phyloP scores from a whole-genome alignment of 1,139 yeast genomes.

The Pichia sp. region DNA sequence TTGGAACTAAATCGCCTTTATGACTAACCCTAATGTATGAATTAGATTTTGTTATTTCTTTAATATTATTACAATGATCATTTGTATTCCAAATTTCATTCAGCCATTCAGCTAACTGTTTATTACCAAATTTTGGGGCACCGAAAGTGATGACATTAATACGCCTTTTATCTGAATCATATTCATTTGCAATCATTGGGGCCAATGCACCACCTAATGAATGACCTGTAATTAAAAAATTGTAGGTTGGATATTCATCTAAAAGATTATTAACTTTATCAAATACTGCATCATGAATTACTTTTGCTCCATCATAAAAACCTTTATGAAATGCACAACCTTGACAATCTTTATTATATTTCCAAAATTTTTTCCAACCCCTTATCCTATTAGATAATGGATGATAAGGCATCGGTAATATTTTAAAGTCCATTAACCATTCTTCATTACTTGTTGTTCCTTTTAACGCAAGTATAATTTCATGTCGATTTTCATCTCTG shows the following conservation, averaged over 20 bases:
- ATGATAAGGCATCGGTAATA: slow-evolving; percentile 35
- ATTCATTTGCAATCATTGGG: slow-evolving; percentile 52
- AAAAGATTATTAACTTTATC: slow-evolving; percentile 35
- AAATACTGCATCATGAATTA: slow-evolving; percentile 37
- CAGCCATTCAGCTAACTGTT: slow-evolving; percentile 42
- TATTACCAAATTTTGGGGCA: slow-evolving; percentile 57
- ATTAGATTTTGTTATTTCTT: slow-evolving; percentile 8
- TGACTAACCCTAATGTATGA: slow-evolving; percentile 51
- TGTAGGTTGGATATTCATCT: slow-evolving; percentile 39
- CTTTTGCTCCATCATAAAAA: slow-evolving; percentile 29
- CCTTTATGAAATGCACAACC: slow-evolving; percentile 59
- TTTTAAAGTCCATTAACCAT: slow-evolving; percentile 48
- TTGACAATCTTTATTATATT: slow-evolving; percentile 30
- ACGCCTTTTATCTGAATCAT: slow-evolving; percentile 42
- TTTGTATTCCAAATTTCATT: slow-evolving; percentile 43
- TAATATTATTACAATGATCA: neutral
- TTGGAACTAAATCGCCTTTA: slow-evolving; percentile 50
- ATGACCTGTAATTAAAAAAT: slow-evolving; percentile 56
- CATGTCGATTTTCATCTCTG: slow-evolving; percentile 33
- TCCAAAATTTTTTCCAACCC: slow-evolving; percentile 20
- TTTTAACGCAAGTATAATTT: slow-evolving; percentile 43
- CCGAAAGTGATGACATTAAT: slow-evolving; percentile 56
- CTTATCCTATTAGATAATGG: slow-evolving; percentile 29
- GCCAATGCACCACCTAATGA: slow-evolving; percentile 73
- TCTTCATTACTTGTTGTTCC: slow-evolving; percentile 56